These are phyloP conservation scores for Kazachstania bromeliacearum DNA, from an alignment of 805 yeast genomes.

Conservation along the genomic window DNA sequence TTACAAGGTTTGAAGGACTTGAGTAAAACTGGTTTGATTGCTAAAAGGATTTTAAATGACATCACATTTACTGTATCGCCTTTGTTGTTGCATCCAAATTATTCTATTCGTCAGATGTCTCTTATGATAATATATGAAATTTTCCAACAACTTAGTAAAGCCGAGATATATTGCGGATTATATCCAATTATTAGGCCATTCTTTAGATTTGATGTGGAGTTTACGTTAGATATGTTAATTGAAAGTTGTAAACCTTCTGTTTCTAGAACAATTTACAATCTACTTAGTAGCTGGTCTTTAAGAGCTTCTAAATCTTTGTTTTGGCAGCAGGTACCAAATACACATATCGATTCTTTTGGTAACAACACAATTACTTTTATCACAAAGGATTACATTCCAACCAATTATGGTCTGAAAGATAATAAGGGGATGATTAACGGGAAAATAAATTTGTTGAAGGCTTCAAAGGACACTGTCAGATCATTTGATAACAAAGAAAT, in stretches of 20 bases:
- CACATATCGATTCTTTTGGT: constrained; percentile 37
- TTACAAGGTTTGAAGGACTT: constrained; percentile 49
- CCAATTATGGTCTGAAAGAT: constrained; percentile 21
- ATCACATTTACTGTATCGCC: constrained; percentile 42
- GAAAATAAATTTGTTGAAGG: constrained; percentile 9
- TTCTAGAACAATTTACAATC: constrained; percentile 52
- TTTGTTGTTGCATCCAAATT: constrained; percentile 75
- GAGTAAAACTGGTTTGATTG: constrained; percentile 46
- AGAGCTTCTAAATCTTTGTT: constrained; percentile 61
- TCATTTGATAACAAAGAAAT: constrained; percentile 36
- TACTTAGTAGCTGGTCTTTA: constrained; percentile 62
- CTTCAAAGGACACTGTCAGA: constrained; percentile 14
- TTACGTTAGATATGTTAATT: constrained; percentile 55
- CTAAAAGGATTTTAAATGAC: constrained; percentile 45
- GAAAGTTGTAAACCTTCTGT: constrained; percentile 62
- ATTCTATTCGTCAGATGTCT: constrained; percentile 68
- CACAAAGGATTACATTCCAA: constrained; percentile 20
- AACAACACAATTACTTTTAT: constrained; percentile 25
- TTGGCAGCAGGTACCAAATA: constrained; percentile 51
- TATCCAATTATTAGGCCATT: constrained; percentile 73
- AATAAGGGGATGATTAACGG: constrained; percentile 11
- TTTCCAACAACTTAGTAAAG: constrained; percentile 52
- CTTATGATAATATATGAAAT: constrained; percentile 52
- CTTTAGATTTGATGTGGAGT: constrained; percentile 67
- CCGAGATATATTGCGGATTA: constrained; percentile 75